These are phyloP conservation scores for Salix exigua DNA, from an alignment of 345 rosid species.

Conservation along the genomic window DNA sequence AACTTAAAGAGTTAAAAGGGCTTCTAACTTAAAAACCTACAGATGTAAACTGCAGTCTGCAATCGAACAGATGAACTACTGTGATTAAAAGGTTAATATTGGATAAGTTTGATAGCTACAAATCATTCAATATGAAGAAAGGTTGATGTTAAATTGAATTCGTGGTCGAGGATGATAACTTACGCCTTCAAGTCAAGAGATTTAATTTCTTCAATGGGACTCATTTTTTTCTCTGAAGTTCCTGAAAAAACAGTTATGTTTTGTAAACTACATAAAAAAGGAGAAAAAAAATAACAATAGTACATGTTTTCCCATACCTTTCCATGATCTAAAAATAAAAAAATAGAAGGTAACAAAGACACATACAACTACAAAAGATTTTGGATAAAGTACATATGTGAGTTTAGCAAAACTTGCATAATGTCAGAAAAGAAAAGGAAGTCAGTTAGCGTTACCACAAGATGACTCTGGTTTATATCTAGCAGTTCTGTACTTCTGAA, in stretches of 20 bases:
- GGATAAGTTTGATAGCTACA: background rate
- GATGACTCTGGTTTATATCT: conserved; percentile 73
- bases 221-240: conserved; percentile 49
- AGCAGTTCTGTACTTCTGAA: conserved; percentile 95
- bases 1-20: background rate
- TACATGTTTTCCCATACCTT: background rate
- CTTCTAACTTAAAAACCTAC: background rate
- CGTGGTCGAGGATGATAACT: conserved; percentile 16
- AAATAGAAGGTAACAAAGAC: background rate
- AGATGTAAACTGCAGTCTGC: background rate
- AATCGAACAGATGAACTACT: background rate
- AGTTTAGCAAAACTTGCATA: background rate
- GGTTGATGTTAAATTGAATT: background rate
- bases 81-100: background rate
- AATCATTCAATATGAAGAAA: background rate
- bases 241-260: conserved; percentile 31
- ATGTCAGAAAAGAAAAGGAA: conserved; percentile 7
- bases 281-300: background rate
- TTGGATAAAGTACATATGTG: background rate
- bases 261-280: background rate
- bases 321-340: background rate
- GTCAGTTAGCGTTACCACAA: conserved; percentile 39
- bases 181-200: conserved; percentile 76
- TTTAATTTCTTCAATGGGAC: conserved; percentile 55
- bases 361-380: background rate